These are phyloP conservation scores for Paraphaeosphaeria minitans DNA, from an alignment of 2,329 filamentous ascomycete species.

Conservation along the genomic window DNA sequence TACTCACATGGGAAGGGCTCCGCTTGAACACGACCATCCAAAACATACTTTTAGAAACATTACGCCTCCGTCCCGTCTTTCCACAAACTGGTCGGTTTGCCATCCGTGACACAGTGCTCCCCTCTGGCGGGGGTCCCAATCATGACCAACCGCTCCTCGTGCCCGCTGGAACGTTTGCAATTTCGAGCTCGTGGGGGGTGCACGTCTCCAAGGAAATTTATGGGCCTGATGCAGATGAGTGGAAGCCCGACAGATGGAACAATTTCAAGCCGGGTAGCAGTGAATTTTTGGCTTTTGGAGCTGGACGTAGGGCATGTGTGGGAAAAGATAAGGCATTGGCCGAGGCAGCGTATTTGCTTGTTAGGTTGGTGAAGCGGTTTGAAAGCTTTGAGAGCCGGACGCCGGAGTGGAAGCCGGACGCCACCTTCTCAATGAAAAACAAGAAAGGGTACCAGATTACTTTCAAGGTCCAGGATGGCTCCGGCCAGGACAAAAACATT, in stretches of 20 bases:
- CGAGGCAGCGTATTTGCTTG: conserved; percentile 14
- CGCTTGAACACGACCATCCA: background rate
- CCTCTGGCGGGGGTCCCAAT: conserved; percentile 21
- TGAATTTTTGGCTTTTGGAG: conserved; percentile 12
- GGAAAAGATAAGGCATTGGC: conserved; percentile 15
- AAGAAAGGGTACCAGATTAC: conserved; percentile 3
- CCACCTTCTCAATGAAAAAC: conserved; percentile 6
- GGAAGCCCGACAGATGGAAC: conserved; percentile 13
- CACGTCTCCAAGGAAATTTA: conserved; percentile 42
- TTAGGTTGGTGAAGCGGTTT: conserved; percentile 6
- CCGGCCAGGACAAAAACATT: background rate
- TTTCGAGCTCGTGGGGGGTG: conserved; percentile 51
- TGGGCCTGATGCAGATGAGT: conserved; percentile 21
- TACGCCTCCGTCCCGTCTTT: conserved; percentile 25
- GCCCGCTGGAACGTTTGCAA: conserved; percentile 12
- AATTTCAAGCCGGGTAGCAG: background rate
- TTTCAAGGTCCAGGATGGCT: background rate
- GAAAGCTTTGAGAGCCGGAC: conserved; percentile 4
- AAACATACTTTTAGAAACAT: conserved; percentile 13
- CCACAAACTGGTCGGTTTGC: conserved; percentile 16
- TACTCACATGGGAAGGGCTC: conserved; percentile 1
- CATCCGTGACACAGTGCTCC: conserved; percentile 20
- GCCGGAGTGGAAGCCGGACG: conserved; percentile 1
- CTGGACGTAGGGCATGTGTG: conserved; percentile 15
- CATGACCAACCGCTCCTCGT: conserved; percentile 16